A percentile compares a stretch with the other conserved stretches of the same genome.
Evolutionary conservation across 345 rosid genomes (phyloP).

Genomic region (Citrus australasica): DNA sequence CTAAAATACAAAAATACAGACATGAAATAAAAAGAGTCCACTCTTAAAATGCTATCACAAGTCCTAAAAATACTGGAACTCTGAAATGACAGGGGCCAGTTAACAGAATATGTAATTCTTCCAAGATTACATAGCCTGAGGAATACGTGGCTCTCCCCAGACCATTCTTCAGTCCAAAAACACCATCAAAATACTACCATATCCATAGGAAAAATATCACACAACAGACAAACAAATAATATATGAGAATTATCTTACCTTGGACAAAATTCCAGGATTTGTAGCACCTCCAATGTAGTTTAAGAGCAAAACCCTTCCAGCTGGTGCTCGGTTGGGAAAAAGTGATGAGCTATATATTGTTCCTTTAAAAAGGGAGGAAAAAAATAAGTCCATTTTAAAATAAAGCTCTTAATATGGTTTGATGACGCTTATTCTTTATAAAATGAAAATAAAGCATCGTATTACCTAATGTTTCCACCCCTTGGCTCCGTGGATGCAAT

Average conservation of each 20-base stretch:
- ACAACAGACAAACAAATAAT: background rate
- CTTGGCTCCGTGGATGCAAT: constrained; percentile 96
- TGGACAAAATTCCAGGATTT: constrained; percentile 69
- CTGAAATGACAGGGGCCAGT: no score
- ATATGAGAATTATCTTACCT: constrained; percentile 38
- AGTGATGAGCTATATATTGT: constrained; percentile 94
- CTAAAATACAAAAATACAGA: no score
- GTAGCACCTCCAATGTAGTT: constrained; percentile 90
- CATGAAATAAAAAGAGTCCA: no score
- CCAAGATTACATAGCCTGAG: background rate
- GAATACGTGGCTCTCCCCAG: background rate
- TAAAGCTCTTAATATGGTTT: background rate
- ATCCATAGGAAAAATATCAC: background rate
- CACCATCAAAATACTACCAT: background rate
- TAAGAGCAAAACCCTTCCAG: constrained; percentile 71
- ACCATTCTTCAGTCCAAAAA: background rate
- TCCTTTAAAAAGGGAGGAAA: constrained; percentile 37
- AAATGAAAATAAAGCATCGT: background rate
- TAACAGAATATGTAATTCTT: background rate
- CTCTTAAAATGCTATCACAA: no score
- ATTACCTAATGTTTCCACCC: constrained; percentile 92
- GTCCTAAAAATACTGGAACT: no score
- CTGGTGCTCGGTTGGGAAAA: constrained; percentile 85
- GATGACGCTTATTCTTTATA: background rate
- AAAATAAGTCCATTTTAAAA: background rate